Evolutionary conservation across 2,329 filamentous ascomycete genomes (phyloP).

Genomic region (Colletotrichum chlorophyti): DNA sequence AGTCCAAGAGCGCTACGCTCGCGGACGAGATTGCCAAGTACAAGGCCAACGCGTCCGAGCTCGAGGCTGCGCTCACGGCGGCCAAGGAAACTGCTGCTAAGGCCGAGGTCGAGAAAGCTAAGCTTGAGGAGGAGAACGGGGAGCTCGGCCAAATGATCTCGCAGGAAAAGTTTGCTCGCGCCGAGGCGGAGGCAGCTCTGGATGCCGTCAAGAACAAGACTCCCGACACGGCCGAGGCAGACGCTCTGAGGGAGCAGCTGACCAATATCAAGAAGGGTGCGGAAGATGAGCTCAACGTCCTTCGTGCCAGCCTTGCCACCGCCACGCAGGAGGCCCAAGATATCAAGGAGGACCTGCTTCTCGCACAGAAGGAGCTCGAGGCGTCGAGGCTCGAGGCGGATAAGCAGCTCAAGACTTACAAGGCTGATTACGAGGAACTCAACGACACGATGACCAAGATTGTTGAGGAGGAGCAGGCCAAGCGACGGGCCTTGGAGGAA

Average conservation of each 20-base stretch:
- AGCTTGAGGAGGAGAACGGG: conserved; percentile 55
- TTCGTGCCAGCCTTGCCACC: conserved; percentile 41
- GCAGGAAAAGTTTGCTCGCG: conserved; percentile 65
- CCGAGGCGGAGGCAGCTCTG: conserved; percentile 65
- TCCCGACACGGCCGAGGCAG: conserved; percentile 58
- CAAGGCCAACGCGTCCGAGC: conserved; percentile 37
- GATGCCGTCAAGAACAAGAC: conserved; percentile 64
- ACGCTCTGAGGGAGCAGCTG: conserved; percentile 59
- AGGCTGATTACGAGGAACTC: conserved; percentile 68
- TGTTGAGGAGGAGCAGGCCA: conserved; percentile 64
- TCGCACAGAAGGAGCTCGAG: conserved; percentile 60
- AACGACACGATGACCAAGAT: conserved; percentile 67
- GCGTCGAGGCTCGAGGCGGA: conserved; percentile 58
- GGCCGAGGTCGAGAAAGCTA: conserved; percentile 45
- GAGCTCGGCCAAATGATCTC: conserved; percentile 61
- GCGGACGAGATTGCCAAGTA: conserved; percentile 39
- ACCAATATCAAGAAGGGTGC: conserved; percentile 54
- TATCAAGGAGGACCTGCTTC: conserved; percentile 50
- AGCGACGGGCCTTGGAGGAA: conserved; percentile 58
- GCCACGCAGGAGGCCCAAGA: conserved; percentile 41
- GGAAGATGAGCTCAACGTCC: conserved; percentile 47
- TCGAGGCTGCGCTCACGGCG: conserved; percentile 42
- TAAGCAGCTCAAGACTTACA: conserved; percentile 59
- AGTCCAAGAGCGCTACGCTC: conserved; percentile 37
- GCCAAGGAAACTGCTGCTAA: conserved; percentile 40